Evolutionary conservation across 225 moss, liverwort and hornwort genomes (phyloP), one percentile per base, ranked within the genome.

Genomic region (Sphagnum contortum): DNA sequence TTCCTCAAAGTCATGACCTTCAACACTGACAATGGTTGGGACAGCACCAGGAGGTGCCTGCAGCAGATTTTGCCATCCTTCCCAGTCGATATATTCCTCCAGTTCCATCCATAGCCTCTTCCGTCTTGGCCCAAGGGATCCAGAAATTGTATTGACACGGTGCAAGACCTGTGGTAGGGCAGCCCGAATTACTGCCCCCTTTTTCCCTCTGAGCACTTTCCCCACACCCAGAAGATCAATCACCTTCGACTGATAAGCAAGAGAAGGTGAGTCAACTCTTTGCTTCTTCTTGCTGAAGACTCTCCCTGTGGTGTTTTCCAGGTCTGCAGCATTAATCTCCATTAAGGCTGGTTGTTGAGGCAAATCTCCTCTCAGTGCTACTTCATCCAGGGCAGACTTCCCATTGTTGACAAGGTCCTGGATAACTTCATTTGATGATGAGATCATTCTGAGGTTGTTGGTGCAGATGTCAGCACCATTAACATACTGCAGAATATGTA

Each of bases 1-100:
- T 74, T 98, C 98, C 83, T 98, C 98, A 75, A 98, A 98, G 44
- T 98, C 98, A 54, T 93, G 91, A 69, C 93, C 98, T 59, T 93
- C 93, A 62, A 98, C 80, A 46, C 78, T 82, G 64, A 98, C 90
- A 67, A 98, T 68, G 54, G 80, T 86, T 8, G 98, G 93, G 45
- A 78, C 71, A 72, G 79, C 77, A 64, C 89, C 91, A 52, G 89
- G 98, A 59, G 93, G 87, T 57, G 98, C 85, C 73, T 81, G 83
- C 64, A 98, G 89, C 55, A 93, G 78, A 48, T 89, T 89, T 70
- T 98, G 93, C n/a, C 80, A 87, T 66, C 88, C 93, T 82, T 89
- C 91, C 92, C 98, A 93, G 65, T 93, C 93, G 62, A 89, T 67
- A 65, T 83, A 89, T 65, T 98, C 96, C 57, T 98, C 96, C 65